A percentile compares a stretch with the other conserved stretches of the same genome.
Conservation (phyloP, 176 grass and related monocot species). For the Thalia dealbata region DNA sequence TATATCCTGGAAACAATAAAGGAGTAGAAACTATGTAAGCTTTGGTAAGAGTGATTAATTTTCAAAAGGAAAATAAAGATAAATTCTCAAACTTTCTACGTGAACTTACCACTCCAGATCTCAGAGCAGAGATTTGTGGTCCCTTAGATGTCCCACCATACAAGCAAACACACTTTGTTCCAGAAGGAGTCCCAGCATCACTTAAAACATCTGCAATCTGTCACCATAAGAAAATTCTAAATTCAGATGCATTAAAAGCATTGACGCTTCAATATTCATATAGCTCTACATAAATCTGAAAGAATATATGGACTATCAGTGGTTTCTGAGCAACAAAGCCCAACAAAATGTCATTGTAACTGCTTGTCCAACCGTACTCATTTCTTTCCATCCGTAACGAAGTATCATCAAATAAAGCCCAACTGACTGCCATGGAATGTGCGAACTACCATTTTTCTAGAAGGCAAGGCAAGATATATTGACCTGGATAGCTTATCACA, state of each 20-base stretch:
- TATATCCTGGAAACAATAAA: constrained; percentile 55
- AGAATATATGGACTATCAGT: background rate
- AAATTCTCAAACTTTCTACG: background rate
- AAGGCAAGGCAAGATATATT: too few relatives aligned
- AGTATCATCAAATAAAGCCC: background rate
- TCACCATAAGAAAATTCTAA: constrained; percentile 17
- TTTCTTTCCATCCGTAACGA: background rate
- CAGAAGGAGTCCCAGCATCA: constrained; percentile 68
- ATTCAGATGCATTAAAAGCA: background rate
- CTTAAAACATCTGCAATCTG: constrained; percentile 83
- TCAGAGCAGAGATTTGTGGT: constrained; percentile 86
- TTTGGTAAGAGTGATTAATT: background rate
- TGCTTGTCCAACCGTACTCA: background rate
- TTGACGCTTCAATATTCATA: background rate
- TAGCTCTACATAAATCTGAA: background rate
- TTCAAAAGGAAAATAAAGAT: background rate
- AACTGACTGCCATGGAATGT: background rate
- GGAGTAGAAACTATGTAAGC: background rate
- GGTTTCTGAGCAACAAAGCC: too few relatives aligned
- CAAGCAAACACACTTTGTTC: constrained; percentile 76
- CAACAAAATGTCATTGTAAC: background rate
- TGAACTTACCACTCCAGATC: constrained; percentile 84
- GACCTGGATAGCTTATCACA: background rate
- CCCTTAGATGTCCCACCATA: constrained; percentile 95
- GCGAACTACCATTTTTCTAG: too few relatives aligned